These are phyloP conservation scores for Russula foetens DNA, from an alignment of 768 basidiomycete species.

Conservation along the genomic window DNA sequence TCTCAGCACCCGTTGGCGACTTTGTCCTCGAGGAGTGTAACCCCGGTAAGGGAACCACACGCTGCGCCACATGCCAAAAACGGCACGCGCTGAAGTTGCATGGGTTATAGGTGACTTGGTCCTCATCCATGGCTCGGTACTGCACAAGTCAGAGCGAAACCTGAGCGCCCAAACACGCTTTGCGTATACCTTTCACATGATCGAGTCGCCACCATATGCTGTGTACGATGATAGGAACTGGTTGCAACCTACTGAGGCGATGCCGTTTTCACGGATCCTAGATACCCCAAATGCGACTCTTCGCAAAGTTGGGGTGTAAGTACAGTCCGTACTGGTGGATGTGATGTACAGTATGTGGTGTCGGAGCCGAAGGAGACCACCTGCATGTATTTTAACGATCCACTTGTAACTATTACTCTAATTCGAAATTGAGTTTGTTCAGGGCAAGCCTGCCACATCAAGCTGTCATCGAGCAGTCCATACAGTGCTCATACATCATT, in stretches of 20 bases:
- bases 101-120: slow-evolving; percentile 67
- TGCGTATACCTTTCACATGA: slow-evolving; percentile 96
- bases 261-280: slow-evolving; percentile 71
- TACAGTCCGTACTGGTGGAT: neutral
- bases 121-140: slow-evolving; percentile 85
- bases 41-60: slow-evolving; percentile 42
- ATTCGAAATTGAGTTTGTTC: neutral
- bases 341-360: neutral
- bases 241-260: slow-evolving; percentile 78
- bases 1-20: slow-evolving; percentile 30
- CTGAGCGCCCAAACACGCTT: slow-evolving; percentile 70
- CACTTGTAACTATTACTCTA: neutral
- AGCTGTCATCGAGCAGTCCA: neutral
- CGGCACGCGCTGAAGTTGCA: slow-evolving; percentile 3
- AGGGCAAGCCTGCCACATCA: neutral
- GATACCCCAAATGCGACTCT: slow-evolving; percentile 25
- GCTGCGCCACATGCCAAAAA: neutral
- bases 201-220: slow-evolving; percentile 64
- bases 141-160: slow-evolving; percentile 91
- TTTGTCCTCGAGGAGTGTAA: slow-evolving; percentile 66
- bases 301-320: slow-evolving; percentile 17
- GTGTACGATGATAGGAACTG: slow-evolving; percentile 89
- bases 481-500: neutral
- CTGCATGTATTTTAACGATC: neutral
- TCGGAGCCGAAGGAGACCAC: neutral